Evolutionary conservation across 73 alveolate species (phyloP), one percentile per base, ranked within the genome.

Genomic region (Blepharisma stoltei): DNA sequence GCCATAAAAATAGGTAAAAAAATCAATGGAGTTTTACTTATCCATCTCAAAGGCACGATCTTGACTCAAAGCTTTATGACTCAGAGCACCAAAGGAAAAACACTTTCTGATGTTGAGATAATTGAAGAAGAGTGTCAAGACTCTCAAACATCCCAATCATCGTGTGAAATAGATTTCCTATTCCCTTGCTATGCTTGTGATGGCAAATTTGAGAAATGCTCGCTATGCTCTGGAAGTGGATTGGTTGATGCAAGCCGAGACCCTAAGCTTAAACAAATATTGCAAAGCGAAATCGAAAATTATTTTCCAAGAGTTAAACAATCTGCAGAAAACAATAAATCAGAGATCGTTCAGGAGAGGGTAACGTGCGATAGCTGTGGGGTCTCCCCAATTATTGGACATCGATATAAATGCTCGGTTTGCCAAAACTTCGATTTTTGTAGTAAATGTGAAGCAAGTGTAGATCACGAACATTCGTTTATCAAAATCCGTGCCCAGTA

Each of bases 331-430:
- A 41, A 37, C 54, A 70, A n/a, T 48, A 6, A 44, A 9, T 38
- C 65, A 23, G 4, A 27, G 38, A 73, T 82, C 25, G 86, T 94
- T 11, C 99, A 95, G 68, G 48, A 78, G 14, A 78, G 78, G 6
- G 89, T 92, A 4, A 52, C 71, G n/a, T 95, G 99, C 69, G 91
- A 93, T 83, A 93, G 88, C 37, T 95, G 99, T 70, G 94, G 90
- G n/a, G 78, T 82, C 69, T 60, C 77, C 65, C 89, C 96, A 43
- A 88, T 94, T 49, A 43, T 65, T 21, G 99, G 99, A 6, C 53
- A 55, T 5, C 88, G 99, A 68, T 95, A 93, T 69, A 90, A 90
- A 83, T 95, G 99, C 71, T 48, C 88, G 0, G 86, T 90, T 38
- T 93, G 99, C 79, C 46, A 82, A 14, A 94, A 95, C 77, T 90